Percentiles rank a stretch among this genome's conserved stretches.
Evolutionary conservation across 2,329 filamentous ascomycete genomes (phyloP).

Genomic region (Talaromyces marneffei): DNA sequence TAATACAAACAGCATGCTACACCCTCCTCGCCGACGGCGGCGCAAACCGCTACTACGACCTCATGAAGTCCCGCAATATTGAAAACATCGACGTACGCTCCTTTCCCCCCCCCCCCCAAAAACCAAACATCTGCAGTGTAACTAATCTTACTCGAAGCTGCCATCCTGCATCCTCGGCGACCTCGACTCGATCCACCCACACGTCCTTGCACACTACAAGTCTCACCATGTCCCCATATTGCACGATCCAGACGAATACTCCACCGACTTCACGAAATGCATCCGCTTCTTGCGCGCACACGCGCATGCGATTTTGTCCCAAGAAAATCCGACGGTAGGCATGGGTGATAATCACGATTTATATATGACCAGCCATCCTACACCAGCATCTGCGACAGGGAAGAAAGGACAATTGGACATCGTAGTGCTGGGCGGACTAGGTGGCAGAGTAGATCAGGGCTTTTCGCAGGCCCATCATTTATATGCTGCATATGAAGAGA

Average conservation of each 20-base stretch:
- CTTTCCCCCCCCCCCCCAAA: background rate
- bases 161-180: conserved; percentile 79
- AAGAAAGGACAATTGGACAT: conserved; percentile 50
- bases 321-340: conserved; percentile 3
- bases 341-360: conserved; percentile 11
- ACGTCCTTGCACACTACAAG: conserved; percentile 62
- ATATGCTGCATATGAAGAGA: conserved; percentile 42
- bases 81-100: conserved; percentile 30
- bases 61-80: conserved; percentile 31
- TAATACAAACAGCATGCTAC: conserved; percentile 48
- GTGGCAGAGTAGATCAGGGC: conserved; percentile 87
- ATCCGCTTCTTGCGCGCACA: conserved; percentile 52
- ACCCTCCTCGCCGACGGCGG: conserved; percentile 86
- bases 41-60: conserved; percentile 66
- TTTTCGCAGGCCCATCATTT: conserved; percentile 85
- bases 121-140: background rate
- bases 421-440: conserved; percentile 77
- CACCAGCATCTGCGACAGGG: conserved; percentile 1
- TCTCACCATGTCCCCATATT: conserved; percentile 57
- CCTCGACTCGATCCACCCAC: conserved; percentile 70
- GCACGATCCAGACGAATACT: conserved; percentile 71
- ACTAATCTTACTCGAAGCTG: conserved; percentile 33
- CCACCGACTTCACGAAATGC: conserved; percentile 87
- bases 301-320: conserved; percentile 21
- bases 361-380: conserved; percentile 9